Evolutionary conservation across 257 asterid genomes (phyloP), one percentile per base, ranked within the genome.

Genomic region (Solanum etuberosum): DNA sequence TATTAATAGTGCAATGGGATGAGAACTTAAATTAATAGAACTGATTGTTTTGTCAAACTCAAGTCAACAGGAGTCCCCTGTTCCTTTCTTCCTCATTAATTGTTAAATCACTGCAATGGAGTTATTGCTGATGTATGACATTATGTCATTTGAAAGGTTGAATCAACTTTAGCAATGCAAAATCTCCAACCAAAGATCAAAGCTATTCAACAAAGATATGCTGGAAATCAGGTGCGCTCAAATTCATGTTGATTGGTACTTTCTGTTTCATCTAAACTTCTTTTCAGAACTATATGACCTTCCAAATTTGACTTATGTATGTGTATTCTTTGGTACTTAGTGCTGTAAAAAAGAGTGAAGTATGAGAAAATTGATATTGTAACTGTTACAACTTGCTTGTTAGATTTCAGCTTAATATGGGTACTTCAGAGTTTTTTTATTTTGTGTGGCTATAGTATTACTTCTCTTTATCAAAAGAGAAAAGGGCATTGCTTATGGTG

Each of bases 91-190:
- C 82, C 43, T 20, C 73, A n/a, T 76, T 57, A 38, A 65, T 81
- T 8, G 9, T 83, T 73, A 38, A 48, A 84, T 86, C 31, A 25
- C 74, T 72, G 18, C 78, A 65, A 43, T 82, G 46, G 73, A 80
- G 29, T 72, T 87, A 72, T 40, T 42, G n/a, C 72, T 85, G 71
- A 77, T 85, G 86, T 43, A 65, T 76, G 74, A 67, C 72, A 88
- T 82, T 10, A 59, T 67, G 46, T 71, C 70, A 20, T 89, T 35
- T 89, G 88, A 37, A 89, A 97, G 99, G 99, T 97, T 86, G 99
- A 97, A 91, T 97, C 99, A 18, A 96, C 99, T 11, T 84, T 97
- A 88, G 99, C 98, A 85, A 97, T 97, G 99, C 99, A 97, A 94
- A 97, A 93, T 92, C 98, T 97, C 88, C 99, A 97, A 91, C 99